Evolutionary conservation across 768 basidiomycete species (phyloP).

Genomic region (Trametes maxima): DNA sequence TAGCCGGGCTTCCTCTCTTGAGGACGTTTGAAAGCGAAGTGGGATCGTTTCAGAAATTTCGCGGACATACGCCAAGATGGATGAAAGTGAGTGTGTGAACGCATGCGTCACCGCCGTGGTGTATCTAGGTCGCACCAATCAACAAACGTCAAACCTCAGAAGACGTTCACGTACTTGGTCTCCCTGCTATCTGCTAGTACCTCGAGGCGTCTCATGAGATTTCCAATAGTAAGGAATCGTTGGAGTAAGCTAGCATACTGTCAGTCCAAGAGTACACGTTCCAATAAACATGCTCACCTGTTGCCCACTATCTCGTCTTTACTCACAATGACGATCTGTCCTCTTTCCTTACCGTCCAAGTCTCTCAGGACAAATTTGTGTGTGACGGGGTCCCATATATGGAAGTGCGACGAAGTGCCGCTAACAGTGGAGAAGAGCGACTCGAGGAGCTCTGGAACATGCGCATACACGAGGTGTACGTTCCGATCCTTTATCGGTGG

Average conservation of each 20-base stretch:
- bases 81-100: slow-evolving; percentile 65
- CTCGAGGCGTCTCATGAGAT: slow-evolving; percentile 67
- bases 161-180: slow-evolving; percentile 43
- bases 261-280: neutral
- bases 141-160: neutral
- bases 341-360: slow-evolving; percentile 37
- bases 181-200: slow-evolving; percentile 49
- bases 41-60: slow-evolving; percentile 15
- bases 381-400: slow-evolving; percentile 57
- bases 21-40: neutral
- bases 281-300: slow-evolving; percentile 46
- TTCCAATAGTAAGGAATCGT: slow-evolving; percentile 71
- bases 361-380: slow-evolving; percentile 60
- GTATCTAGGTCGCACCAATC: neutral
- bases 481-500: slow-evolving; percentile 45
- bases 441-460: slow-evolving; percentile 49
- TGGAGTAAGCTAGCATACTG: slow-evolving; percentile 49
- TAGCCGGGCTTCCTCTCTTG: slow-evolving; percentile 10
- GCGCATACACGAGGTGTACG: slow-evolving; percentile 45
- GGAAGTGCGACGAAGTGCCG: slow-evolving; percentile 68
- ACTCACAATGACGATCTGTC: slow-evolving; percentile 53
- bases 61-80: slow-evolving; percentile 54
- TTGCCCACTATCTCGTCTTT: slow-evolving; percentile 56
- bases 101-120: slow-evolving; percentile 52
- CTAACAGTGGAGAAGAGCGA: slow-evolving; percentile 59